phyloP scores from a whole-genome alignment of 2,329 filamentous ascomycete species.

The Arthrobotrys megalospora region DNA sequence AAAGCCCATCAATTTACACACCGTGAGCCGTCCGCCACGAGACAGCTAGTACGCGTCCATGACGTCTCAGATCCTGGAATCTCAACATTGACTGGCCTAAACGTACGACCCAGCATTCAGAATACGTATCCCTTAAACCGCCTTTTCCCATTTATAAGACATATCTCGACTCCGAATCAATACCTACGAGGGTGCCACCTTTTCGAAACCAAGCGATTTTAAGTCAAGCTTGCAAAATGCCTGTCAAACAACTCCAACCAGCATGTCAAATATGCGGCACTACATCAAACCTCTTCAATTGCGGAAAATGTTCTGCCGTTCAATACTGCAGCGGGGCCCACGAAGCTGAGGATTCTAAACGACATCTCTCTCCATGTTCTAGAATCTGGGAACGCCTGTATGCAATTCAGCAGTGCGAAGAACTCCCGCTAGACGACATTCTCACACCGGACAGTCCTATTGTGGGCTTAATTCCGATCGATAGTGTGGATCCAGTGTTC shows the following conservation, averaged over 20 bases:
- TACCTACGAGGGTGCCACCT: too few species aligned
- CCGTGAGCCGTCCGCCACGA: not conserved
- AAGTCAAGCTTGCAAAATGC: conserved; percentile 2
- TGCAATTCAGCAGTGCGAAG: conserved; percentile 1
- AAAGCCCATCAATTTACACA: not conserved
- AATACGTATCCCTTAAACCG: too few species aligned
- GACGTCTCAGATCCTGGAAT: too few species aligned
- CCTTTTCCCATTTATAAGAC: too few species aligned
- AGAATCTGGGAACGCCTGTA: conserved; percentile 15
- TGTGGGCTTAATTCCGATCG: not conserved
- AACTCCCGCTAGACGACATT: not conserved
- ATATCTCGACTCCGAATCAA: not conserved
- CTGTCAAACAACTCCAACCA: not conserved
- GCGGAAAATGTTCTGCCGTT: conserved; percentile 17
- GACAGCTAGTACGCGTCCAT: too few species aligned
- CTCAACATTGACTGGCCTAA: too few species aligned
- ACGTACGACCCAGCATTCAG: not conserved
- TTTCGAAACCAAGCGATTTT: not conserved
- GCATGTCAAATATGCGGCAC: conserved; percentile 29
- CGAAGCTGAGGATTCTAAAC: conserved; percentile 1
- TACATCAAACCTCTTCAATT: conserved; percentile 16
- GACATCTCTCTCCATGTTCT: conserved; percentile 9
- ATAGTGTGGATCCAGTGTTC: not conserved
- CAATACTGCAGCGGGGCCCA: conserved; percentile 41
- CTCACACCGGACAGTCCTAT: not conserved